Conservation (phyloP, 306 rosid genomes). For the Dalbergia oliveri region DNA sequence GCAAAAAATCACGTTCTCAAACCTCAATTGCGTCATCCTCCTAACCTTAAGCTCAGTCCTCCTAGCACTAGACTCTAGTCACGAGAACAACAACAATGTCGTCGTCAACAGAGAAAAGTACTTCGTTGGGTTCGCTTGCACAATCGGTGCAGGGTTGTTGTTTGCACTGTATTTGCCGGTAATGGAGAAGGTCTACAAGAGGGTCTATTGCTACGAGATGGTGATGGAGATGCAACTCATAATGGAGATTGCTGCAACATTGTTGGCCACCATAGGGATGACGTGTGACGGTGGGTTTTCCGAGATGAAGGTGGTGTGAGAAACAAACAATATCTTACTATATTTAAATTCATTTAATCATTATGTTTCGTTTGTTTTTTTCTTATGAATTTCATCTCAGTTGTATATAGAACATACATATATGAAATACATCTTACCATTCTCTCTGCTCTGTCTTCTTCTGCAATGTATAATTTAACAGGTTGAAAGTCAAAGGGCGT, state of each 20-base stretch:
- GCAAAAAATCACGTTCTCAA: conserved; percentile 69
- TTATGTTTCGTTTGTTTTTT: too few relatives aligned
- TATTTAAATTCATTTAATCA: too few relatives aligned
- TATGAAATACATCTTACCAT: too few relatives aligned
- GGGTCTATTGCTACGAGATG: conserved; percentile 66
- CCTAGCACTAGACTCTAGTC: conserved; percentile 56
- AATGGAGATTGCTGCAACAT: conserved; percentile 74
- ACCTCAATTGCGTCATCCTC: conserved; percentile 76
- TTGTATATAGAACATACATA: too few relatives aligned
- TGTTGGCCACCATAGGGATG: conserved; percentile 58
- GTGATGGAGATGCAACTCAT: conserved; percentile 79
- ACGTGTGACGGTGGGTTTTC: conserved; percentile 52
- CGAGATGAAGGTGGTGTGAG: conserved; percentile 36
- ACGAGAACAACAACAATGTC: conserved; percentile 49
- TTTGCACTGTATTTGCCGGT: conserved; percentile 73
- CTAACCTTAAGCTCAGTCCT: conserved; percentile 66
- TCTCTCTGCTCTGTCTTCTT: too few relatives aligned
- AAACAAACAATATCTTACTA: too few relatives aligned
- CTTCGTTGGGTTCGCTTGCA: conserved; percentile 71
- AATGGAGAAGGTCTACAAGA: conserved; percentile 66
- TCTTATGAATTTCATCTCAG: too few relatives aligned
- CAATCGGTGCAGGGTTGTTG: conserved; percentile 71
- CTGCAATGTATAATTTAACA: too few relatives aligned
- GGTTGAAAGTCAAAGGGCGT: conserved; percentile 49
- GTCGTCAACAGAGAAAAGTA: conserved; percentile 41